phyloP scores from a whole-genome alignment of 1,284 basidiomycete genomes.

The Sanghuangporus baumii region DNA sequence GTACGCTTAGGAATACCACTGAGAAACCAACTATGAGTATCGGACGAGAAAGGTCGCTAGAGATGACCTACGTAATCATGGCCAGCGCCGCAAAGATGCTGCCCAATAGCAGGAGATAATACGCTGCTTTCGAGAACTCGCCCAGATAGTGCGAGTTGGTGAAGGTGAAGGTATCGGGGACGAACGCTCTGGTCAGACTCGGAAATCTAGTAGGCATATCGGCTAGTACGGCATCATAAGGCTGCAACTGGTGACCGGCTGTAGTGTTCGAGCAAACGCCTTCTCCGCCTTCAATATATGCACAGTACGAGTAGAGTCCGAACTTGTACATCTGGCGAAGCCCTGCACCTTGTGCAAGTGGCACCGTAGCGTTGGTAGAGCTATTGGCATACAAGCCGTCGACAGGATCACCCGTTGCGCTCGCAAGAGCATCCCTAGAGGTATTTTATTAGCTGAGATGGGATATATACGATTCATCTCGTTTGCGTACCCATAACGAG shows the following conservation, averaged over 20 bases:
- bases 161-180: slow-evolving; percentile 47
- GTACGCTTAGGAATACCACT: slow-evolving; percentile 66
- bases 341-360: slow-evolving; percentile 50
- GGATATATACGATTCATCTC: slow-evolving; percentile 6
- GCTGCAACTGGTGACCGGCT: slow-evolving; percentile 52
- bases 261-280: slow-evolving; percentile 64
- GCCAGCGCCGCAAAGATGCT: slow-evolving; percentile 62
- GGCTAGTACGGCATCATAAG: slow-evolving; percentile 51
- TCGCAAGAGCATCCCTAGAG: slow-evolving; percentile 43
- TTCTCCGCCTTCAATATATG: slow-evolving; percentile 50
- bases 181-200: slow-evolving; percentile 47
- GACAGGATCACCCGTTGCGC: slow-evolving; percentile 52
- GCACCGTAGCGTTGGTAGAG: slow-evolving; percentile 48
- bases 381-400: slow-evolving; percentile 53
- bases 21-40: slow-evolving; percentile 8
- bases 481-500: slow-evolving; percentile 55
- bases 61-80: slow-evolving; percentile 46
- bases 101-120: slow-evolving; percentile 69
- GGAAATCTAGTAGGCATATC: slow-evolving; percentile 66
- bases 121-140: slow-evolving; percentile 59
- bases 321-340: slow-evolving; percentile 69
- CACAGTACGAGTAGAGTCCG: slow-evolving; percentile 74
- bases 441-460: slow-evolving; percentile 13
- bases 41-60: neutral
- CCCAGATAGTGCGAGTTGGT: slow-evolving; percentile 57